phyloP scores from a whole-genome alignment of 2,329 filamentous ascomycete species.

The Metarhizium anisopliae region DNA sequence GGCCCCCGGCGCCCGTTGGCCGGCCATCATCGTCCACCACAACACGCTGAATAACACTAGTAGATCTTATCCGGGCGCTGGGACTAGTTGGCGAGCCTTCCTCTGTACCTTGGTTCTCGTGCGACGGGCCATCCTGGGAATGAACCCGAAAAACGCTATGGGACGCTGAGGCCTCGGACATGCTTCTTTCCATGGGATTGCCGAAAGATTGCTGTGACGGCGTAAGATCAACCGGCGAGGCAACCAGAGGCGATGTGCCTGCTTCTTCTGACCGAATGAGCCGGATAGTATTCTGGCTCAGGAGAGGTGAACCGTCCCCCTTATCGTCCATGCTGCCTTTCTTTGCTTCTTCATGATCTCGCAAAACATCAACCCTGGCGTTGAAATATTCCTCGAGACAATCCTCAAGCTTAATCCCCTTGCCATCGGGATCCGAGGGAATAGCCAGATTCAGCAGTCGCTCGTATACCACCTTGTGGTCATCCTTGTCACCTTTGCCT shows the following conservation, averaged over 20 bases:
- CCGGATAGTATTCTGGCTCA: conserved; percentile 23
- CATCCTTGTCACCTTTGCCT: conserved; percentile 74
- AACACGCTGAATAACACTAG: conserved; percentile 53
- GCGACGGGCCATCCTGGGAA: neutral
- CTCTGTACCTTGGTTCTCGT: neutral
- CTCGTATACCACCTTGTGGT: conserved; percentile 93
- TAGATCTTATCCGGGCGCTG: conserved; percentile 36
- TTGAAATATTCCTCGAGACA: conserved; percentile 95
- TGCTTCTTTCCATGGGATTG: neutral
- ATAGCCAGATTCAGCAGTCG: conserved; percentile 84
- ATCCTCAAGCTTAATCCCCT: conserved; percentile 72
- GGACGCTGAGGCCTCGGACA: neutral
- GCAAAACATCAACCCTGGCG: conserved; percentile 78
- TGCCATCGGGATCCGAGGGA: conserved; percentile 62
- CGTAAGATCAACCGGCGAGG: conserved; percentile 21
- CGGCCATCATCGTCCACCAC: conserved; percentile 42
- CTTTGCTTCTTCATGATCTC: conserved; percentile 55
- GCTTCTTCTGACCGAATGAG: conserved; percentile 24
- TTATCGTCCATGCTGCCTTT: conserved; percentile 22
- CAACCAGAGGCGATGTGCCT: conserved; percentile 23
- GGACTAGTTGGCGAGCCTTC: conserved; percentile 6
- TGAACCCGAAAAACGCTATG: neutral
- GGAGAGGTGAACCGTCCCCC: conserved; percentile 15
- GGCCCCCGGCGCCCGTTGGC: conserved; percentile 31
- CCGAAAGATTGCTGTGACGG: conserved; percentile 10